Evolutionary conservation across 306 rosid genomes (phyloP).

Genomic region (Alnus rubra): DNA sequence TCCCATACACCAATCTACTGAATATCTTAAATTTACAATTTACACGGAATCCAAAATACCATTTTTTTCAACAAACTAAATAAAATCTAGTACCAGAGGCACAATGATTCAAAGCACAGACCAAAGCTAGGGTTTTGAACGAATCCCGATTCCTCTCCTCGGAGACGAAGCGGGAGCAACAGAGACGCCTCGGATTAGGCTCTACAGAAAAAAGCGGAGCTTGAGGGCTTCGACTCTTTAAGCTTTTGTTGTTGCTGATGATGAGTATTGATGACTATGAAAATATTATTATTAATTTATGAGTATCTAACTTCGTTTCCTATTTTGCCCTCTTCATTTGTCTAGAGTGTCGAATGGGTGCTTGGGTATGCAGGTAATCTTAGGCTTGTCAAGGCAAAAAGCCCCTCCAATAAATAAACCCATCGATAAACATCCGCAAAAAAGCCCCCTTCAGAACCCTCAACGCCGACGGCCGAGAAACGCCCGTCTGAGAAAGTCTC

Average conservation of each 20-base stretch:
- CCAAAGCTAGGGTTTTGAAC: slow-evolving; percentile 67
- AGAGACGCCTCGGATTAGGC: slow-evolving; percentile 32
- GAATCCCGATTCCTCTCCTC: slow-evolving; percentile 38
- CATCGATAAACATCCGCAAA: no score
- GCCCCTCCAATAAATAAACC: no score
- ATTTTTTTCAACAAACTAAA: slow-evolving; percentile 22
- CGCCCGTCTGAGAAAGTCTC: no score
- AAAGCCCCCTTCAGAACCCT: no score
- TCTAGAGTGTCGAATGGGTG: no score
- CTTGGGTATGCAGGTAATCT: no score
- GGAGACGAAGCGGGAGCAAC: slow-evolving; percentile 24
- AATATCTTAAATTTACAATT: slow-evolving; percentile 30
- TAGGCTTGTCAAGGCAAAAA: no score
- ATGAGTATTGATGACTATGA: slow-evolving; percentile 8
- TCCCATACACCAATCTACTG: slow-evolving; percentile 25
- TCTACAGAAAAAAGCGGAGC: slow-evolving; percentile 24
- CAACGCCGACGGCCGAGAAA: no score
- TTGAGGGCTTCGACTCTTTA: slow-evolving; percentile 58
- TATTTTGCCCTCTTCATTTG: no score
- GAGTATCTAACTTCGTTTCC: neutral
- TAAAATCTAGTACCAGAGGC: slow-evolving; percentile 46
- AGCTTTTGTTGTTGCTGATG: slow-evolving; percentile 52
- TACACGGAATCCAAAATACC: slow-evolving; percentile 35
- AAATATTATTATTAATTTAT: neutral
- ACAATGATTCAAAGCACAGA: slow-evolving; percentile 44